Percentiles rank a stretch among this genome's conserved stretches.
phyloP scores from a whole-genome alignment of 768 basidiomycete species.

The Agrocybe pediades region DNA sequence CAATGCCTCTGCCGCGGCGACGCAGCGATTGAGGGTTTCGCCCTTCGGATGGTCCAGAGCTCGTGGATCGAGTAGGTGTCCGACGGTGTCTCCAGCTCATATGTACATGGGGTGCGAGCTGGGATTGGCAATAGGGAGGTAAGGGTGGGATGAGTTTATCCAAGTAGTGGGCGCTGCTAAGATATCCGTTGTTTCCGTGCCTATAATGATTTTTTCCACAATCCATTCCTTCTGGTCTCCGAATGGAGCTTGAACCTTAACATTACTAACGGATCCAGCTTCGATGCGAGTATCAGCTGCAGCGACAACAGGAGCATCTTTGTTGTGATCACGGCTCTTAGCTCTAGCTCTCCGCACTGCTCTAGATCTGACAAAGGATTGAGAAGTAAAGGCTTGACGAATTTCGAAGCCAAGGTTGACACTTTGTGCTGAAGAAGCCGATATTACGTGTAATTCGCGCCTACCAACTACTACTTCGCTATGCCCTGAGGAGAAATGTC shows the following conservation, averaged over 20 bases:
- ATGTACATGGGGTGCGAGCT: conserved; percentile 4
- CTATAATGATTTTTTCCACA: too few species aligned
- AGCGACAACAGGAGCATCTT: too few species aligned
- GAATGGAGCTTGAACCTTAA: too few species aligned
- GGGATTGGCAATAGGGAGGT: conserved; percentile 11
- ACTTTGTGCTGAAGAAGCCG: conserved; percentile 3
- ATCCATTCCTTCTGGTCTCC: too few species aligned
- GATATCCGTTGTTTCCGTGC: not conserved
- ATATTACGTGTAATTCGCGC: not conserved
- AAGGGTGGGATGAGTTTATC: conserved; percentile 1
- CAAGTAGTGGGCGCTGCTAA: conserved; percentile 11
- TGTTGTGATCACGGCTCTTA: too few species aligned
- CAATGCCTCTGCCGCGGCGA: conserved; percentile 1
- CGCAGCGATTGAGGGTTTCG: not conserved
- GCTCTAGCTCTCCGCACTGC: not conserved
- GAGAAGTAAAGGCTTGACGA: conserved; percentile 2
- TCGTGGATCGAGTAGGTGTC: conserved; percentile 3
- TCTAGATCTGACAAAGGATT: conserved; percentile 8
- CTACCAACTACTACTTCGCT: conserved; percentile 9
- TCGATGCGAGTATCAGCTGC: too few species aligned
- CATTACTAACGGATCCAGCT: too few species aligned
- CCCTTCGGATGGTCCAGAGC: conserved; percentile 1
- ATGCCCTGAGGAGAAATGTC: conserved; percentile 4
- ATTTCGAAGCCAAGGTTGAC: conserved; percentile 21
- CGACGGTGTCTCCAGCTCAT: conserved; percentile 11